phyloP scores from a whole-genome alignment of 768 basidiomycete species.

The Phallus indusiatus region DNA sequence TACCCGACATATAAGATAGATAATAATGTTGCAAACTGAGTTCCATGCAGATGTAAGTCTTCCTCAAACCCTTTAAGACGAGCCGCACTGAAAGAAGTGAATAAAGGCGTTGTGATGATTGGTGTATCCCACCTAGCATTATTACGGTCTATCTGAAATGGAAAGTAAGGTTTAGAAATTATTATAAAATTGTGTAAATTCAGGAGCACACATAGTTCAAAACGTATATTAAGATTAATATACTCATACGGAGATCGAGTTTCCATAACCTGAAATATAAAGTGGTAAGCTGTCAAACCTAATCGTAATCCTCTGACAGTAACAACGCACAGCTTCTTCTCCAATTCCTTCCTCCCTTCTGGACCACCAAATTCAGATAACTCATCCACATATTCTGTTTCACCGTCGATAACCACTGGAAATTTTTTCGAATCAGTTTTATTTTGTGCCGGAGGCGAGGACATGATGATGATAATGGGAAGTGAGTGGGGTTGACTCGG shows the following conservation, averaged over 20 bases:
- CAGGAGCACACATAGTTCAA: conserved; percentile 21
- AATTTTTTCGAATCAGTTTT: not conserved
- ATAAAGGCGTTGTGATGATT: not conserved
- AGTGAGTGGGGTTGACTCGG: not conserved
- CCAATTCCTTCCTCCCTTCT: conserved; percentile 37
- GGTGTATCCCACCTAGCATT: conserved; percentile 29
- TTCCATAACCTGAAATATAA: conserved; percentile 14
- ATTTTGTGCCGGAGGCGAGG: not conserved
- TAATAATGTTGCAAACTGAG: conserved; percentile 17
- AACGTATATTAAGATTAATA: conserved; percentile 26
- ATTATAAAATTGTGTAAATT: not conserved
- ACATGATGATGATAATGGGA: not conserved
- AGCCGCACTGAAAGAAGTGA: conserved; percentile 37
- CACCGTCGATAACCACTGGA: not conserved
- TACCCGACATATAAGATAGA: conserved; percentile 22
- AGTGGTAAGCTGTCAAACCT: conserved; percentile 40
- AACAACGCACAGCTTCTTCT: conserved; percentile 31
- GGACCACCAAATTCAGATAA: conserved; percentile 37
- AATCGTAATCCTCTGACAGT: conserved; percentile 14
- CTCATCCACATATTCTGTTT: not conserved
- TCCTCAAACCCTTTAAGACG: conserved; percentile 62
- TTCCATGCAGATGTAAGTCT: conserved; percentile 16
- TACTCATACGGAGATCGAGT: conserved; percentile 26
- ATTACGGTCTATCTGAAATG: conserved; percentile 54
- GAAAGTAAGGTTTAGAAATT: not conserved